Evolutionary conservation across 1,139 yeast genomes (phyloP), one percentile per base, ranked within the genome.

Genomic region (Candida sp.): DNA sequence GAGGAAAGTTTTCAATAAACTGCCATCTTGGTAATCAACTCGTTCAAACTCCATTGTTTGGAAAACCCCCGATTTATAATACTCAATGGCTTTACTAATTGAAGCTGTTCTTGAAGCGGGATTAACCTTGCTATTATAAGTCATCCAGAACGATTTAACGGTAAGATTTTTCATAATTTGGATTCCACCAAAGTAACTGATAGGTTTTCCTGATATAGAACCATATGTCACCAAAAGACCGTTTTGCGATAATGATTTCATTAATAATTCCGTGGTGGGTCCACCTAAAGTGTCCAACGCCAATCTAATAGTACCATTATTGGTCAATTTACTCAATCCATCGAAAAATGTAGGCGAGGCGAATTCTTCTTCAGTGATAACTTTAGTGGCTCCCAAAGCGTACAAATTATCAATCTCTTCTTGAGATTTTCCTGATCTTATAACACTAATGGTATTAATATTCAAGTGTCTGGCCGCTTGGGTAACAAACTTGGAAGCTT

Each of bases 111-210:
- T 87, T 45, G 75, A 73, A 25, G 74, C 44, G 2, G 91, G 89
- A 54, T 86, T 68, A 43, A 70, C 63, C 53, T 78, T 77, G 47
- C 83, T 76, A 69, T 86, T 84, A 35, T 76, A 82, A 7, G 97
- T 85, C 43, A 90, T 79, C 97, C 98, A 91, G 68, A 83, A 90
- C 0, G 97, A 96, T 38, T 77, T 79, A 35, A 89, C 81, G 21
- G 84, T 81, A 45, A 91, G 62, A 56, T 89, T 84, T 61, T 88
- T 90, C 71, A 89, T 90, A 49, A 91, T 50, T 36, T 57, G 61
- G 3, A 48, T 40, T 12, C 49, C 43, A 5, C 51, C 45, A 37
- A 52, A 47, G 42, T 54, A 55, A 21, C 39, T 43, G 22, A 60
- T 50, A 0, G 96, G 96, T 62, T 85, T 86, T 68, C 53, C 51